Evolutionary conservation across 1,139 yeast species (phyloP).

Genomic region (Hyphopichia wangnamkhiaoensis): DNA sequence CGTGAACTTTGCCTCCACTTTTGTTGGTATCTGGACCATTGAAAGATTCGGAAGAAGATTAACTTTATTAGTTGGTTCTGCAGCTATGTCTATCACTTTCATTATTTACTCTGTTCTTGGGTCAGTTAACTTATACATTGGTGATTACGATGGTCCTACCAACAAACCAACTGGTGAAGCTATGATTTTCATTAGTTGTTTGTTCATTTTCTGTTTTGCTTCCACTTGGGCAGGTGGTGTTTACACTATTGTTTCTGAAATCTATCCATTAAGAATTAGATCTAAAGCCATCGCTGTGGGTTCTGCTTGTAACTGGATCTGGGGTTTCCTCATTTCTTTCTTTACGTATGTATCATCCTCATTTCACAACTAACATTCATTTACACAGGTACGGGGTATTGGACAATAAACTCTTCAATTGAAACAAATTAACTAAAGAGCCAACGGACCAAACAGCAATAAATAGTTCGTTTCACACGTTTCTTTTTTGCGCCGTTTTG

Average conservation of each 20-base stretch:
- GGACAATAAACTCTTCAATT: too few species aligned
- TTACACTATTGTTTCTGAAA: conserved; percentile 76
- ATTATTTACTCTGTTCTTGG: conserved; percentile 63
- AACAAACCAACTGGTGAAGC: conserved; percentile 60
- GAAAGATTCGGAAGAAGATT: conserved; percentile 73
- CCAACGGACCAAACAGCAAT: too few species aligned
- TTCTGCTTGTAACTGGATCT: conserved; percentile 75
- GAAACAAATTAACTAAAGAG: too few species aligned
- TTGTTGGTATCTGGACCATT: conserved; percentile 63
- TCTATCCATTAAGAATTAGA: conserved; percentile 76
- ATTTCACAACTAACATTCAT: neutral
- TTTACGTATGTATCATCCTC: conserved; percentile 40
- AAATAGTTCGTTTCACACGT: too few species aligned
- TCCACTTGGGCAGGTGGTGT: conserved; percentile 86
- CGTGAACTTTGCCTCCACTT: conserved; percentile 75
- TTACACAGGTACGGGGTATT: too few species aligned
- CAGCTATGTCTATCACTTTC: conserved; percentile 55
- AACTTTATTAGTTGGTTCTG: conserved; percentile 54
- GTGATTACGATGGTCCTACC: conserved; percentile 38
- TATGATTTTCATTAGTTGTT: conserved; percentile 72
- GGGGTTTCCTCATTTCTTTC: conserved; percentile 75
- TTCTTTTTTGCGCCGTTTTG: too few species aligned
- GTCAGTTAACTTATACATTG: conserved; percentile 56
- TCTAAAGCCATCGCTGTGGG: conserved; percentile 79
- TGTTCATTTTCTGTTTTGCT: conserved; percentile 80